Evolutionary conservation across 2,329 filamentous ascomycete genomes (phyloP).

Genomic region (Periglandula ipomoeae): DNA sequence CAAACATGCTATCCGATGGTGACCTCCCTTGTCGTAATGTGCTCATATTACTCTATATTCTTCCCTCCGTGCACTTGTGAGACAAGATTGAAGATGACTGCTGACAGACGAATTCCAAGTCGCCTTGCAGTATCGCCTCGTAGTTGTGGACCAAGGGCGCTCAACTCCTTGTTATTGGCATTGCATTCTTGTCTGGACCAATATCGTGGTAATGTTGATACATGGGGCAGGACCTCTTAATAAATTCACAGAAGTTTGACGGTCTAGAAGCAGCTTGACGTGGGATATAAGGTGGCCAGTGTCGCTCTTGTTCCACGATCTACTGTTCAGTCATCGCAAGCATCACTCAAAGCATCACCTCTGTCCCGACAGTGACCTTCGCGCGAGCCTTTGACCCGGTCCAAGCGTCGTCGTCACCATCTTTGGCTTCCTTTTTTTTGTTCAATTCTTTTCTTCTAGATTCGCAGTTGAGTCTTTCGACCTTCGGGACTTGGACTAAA

Average conservation of each 20-base stretch:
- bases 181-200: constrained; percentile 7
- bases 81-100: neutral
- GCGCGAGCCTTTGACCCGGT: neutral
- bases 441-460: neutral
- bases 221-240: neutral
- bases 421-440: neutral
- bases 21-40: neutral
- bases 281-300: constrained; percentile 5
- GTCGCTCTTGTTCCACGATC: neutral
- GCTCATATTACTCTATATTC: neutral
- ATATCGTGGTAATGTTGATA: neutral
- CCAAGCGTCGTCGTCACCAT: neutral
- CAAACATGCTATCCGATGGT: neutral
- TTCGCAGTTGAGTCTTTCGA: neutral
- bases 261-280: neutral
- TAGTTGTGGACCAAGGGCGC: neutral
- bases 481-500: neutral
- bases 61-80: neutral
- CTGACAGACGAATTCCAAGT: neutral
- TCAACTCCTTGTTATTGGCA: constrained; percentile 10
- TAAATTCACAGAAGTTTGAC: neutral
- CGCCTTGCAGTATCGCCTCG: neutral
- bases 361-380: neutral
- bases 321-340: neutral
- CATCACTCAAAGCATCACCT: neutral